Evolutionary conservation across 176 grass and related monocot genomes (phyloP), one percentile per base, ranked within the genome.

Genomic region (Carex scoparia): DNA sequence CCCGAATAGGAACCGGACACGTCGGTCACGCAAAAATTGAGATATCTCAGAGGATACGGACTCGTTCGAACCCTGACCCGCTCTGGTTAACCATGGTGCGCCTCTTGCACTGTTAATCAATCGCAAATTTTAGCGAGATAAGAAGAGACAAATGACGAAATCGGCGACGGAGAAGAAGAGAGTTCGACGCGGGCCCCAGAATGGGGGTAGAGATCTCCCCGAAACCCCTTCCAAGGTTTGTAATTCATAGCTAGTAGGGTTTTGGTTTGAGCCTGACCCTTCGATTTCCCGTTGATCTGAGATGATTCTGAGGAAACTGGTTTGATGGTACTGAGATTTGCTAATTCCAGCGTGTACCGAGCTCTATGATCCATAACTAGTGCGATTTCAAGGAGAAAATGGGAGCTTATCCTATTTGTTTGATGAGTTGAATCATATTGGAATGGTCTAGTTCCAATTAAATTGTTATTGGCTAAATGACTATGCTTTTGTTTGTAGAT

Each of bases 111-210:
- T 65, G 19, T 28, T 42, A 83, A 83, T 83, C 63, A 69, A 69
- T 54, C 81, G 55, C 61, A 35, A 28, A 65, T 28, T 18, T 15
- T 7, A 44, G 30, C 75, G 83, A 64, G 59, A 46, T 51, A 79
- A 79, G 72, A 80, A 31, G 19, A 58, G 69, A 33, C 63, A 31
- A 62, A 89, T 89, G 87, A 89, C 87, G 84, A 89, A 89, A 38
- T 86, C 87, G 56, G 40, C 56, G 14, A 86, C 84, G 76, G 87
- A 89, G 66, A 89, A 89, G 84, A 89, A 85, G 77, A 65, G 87
- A 15, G 65, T 89, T 27, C 83, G 87, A 28, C 74, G 87, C 38
- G 78, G 46, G 44, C 87, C 87, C 4, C 87, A 89, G 57, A 89
- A 82, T 86, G 87, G 77, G 0, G 87, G 87, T 8, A 89, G 83